These are phyloP conservation scores for Musa beccarii DNA, from an alignment of 176 grass and related monocot genomes.

Conservation along the genomic window DNA sequence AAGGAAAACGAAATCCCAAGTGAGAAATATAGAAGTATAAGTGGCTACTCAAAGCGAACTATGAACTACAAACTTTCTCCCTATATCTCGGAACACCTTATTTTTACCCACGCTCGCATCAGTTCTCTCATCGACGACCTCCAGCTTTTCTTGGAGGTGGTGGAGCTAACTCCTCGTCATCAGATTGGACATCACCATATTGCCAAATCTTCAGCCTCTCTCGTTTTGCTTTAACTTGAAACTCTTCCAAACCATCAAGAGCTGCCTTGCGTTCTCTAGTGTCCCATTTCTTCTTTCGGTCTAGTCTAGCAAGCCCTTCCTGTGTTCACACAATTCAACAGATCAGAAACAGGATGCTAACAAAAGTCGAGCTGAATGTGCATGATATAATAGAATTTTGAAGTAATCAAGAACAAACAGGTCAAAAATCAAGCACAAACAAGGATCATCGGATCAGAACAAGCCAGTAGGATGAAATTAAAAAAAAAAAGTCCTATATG, in stretches of 20 bases:
- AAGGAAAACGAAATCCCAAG: background rate
- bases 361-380: too few species aligned
- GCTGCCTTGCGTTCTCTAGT: conserved; percentile 45
- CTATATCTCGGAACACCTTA: background rate
- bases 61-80: too few species aligned
- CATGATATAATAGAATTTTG: too few species aligned
- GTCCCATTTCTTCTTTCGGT: conserved; percentile 76
- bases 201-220: conserved; percentile 52
- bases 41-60: background rate
- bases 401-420: too few species aligned
- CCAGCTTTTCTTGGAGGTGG: conserved; percentile 34
- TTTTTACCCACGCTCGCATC: background rate
- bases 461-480: too few species aligned
- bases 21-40: background rate
- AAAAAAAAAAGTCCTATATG: too few species aligned
- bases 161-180: conserved; percentile 57
- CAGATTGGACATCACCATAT: conserved; percentile 59
- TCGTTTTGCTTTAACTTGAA: conserved; percentile 72
- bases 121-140: conserved; percentile 27
- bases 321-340: conserved; percentile 9
- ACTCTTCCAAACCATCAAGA: conserved; percentile 57
- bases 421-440: too few species aligned
- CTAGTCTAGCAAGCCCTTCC: conserved; percentile 74
- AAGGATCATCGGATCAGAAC: too few species aligned
- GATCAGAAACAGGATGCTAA: background rate